These are phyloP conservation scores for Myriosclerotinia scirpicola DNA, from an alignment of 2,329 filamentous ascomycete species.

Conservation along the genomic window DNA sequence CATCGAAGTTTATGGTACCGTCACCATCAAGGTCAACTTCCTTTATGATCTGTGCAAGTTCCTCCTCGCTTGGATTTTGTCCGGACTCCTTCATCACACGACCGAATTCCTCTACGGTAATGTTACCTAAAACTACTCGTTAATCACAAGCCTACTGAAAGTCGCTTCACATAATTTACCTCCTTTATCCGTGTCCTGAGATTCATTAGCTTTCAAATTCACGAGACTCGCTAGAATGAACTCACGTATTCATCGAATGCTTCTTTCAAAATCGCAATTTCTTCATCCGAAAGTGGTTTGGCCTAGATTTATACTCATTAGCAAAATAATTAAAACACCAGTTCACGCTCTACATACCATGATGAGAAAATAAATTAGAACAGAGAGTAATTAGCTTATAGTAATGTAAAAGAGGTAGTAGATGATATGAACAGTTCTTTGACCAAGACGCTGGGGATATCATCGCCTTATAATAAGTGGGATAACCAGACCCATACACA, in stretches of 20 bases:
- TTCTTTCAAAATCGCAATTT: slow-evolving; percentile 22
- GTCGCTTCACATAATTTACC: neutral
- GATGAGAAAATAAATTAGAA: no score
- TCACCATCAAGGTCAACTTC: slow-evolving; percentile 65
- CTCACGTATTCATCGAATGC: slow-evolving; percentile 25
- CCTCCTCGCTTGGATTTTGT: slow-evolving; percentile 34
- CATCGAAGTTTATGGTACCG: slow-evolving; percentile 64
- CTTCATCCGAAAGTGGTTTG: slow-evolving; percentile 21
- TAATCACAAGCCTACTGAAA: neutral
- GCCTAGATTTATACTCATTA: slow-evolving; percentile 11
- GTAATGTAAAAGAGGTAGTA: neutral
- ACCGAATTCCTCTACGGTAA: slow-evolving; percentile 23
- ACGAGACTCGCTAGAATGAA: neutral
- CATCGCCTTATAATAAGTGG: neutral
- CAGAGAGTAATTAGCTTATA: no score
- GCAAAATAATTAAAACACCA: neutral
- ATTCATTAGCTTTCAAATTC: neutral
- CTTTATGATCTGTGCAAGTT: slow-evolving; percentile 66
- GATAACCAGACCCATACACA: neutral
- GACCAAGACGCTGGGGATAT: neutral
- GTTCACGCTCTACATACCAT: neutral
- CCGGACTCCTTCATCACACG: slow-evolving; percentile 24
- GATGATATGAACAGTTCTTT: neutral
- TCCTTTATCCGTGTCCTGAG: slow-evolving; percentile 25
- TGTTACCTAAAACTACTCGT: slow-evolving; percentile 16